Evolutionary conservation across 2,329 filamentous ascomycete genomes (phyloP).

Genomic region (Fusarium tupiense): DNA sequence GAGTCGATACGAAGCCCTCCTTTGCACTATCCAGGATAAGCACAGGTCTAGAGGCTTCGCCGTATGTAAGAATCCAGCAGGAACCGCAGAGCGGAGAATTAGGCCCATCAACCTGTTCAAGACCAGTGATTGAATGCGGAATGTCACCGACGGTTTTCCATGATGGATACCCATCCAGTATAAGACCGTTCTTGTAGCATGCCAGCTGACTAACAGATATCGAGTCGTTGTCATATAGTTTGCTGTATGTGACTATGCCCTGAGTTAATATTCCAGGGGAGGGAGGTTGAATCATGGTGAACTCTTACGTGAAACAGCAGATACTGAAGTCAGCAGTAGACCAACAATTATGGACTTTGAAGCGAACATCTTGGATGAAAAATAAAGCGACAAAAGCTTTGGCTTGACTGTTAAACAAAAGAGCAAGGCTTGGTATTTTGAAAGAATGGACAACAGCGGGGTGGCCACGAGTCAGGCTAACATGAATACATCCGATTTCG

Average conservation of each 20-base stretch:
- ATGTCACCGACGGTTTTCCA: neutral
- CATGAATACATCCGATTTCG: neutral
- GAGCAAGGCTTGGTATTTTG: neutral
- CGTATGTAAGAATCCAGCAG: neutral
- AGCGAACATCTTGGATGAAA: neutral
- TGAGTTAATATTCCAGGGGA: neutral
- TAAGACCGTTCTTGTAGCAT: neutral
- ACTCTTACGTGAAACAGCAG: neutral
- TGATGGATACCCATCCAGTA: neutral
- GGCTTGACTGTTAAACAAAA: neutral
- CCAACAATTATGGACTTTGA: neutral
- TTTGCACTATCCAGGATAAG: neutral
- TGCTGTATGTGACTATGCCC: neutral
- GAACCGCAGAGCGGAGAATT: neutral
- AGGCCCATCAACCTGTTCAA: neutral
- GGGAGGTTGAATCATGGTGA: no score
- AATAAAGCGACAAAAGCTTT: accelerated
- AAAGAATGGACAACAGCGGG: neutral
- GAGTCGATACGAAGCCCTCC: neutral
- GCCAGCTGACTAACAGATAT: neutral
- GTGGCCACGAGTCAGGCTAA: neutral
- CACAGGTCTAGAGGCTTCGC: neutral
- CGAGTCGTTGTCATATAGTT: neutral
- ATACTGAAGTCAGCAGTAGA: neutral
- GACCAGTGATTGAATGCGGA: neutral